Base-by-base conservation (phyloP, 2,329 filamentous ascomycete species). In the Teratosphaeria pseudoeucalypti region DNA sequence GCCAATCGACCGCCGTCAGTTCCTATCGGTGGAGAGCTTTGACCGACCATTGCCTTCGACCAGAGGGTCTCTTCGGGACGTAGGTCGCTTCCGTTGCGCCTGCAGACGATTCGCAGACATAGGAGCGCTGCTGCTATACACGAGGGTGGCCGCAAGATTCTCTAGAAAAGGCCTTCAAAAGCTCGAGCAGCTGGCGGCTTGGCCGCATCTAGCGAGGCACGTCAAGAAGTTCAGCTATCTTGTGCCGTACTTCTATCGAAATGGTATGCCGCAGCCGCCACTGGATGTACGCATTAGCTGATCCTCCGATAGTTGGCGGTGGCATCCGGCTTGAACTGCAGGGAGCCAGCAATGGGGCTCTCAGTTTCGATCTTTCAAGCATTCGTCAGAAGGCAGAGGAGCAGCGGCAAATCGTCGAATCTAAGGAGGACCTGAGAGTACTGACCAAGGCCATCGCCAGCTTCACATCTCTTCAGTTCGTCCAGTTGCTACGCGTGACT, bases 401-500 rank as follows among this genome's bases (percentile, higher is more conserved):
- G 63, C 81, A 83, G 62, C 73, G 73, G 58, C 73, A 76, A 19
- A 77, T 86, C 52, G 72, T 85, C 57, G 70, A 75, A 43, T 76
- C 75, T 2, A 71, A 77, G 56, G 75, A 80, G 61, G 84, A 86
- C 65, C 74, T 78, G 47, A 68, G 71, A 14, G 75, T 82, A 19
- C 72, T 86, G 37, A 80, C 77, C 60, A 77, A 78, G 60, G 83
- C 82, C 19, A 78, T 85, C 62, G 73, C 75, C 37, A 79, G 80
- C 1, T 87, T 88, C 66, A 80, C 77, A 1, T 78, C 79, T 32
- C 76, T 88, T 11, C 82, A 86, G 66, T 81, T 87, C 67, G 79
- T 88, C 56, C 84, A 87, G 62, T 78, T 88, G 14, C 77, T 88
- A 29, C 80, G 82, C 6, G 73, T 87, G 12, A 81, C 84, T 63